These are phyloP conservation scores for Nadsonia fulvescens DNA, from an alignment of 805 yeast genomes.

Conservation along the genomic window DNA sequence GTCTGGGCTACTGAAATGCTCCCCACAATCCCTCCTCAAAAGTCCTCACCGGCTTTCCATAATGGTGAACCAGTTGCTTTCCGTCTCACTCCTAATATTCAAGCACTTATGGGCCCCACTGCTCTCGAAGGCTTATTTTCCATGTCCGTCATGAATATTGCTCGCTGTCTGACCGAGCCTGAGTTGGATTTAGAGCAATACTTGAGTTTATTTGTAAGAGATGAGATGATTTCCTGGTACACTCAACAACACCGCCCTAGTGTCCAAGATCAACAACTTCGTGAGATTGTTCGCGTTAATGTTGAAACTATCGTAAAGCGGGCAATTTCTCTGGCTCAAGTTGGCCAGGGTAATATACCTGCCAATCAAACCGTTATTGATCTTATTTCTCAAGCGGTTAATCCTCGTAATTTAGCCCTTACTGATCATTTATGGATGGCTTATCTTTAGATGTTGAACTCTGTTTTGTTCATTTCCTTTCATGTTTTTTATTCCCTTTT, in stretches of 20 bases:
- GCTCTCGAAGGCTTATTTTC: constrained; percentile 83
- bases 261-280: constrained; percentile 65
- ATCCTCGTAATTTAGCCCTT: constrained; percentile 81
- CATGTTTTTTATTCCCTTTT: too few species aligned
- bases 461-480: too few species aligned
- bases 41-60: constrained; percentile 68
- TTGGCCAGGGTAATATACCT: constrained; percentile 37
- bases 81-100: constrained; percentile 90
- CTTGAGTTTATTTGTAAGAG: constrained; percentile 85
- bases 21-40: constrained; percentile 33
- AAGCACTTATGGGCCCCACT: constrained; percentile 83
- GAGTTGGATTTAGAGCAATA: constrained; percentile 84
- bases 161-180: constrained; percentile 77
- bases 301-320: constrained; percentile 72
- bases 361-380: constrained; percentile 84
- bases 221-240: constrained; percentile 89
- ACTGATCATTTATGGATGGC: constrained; percentile 95
- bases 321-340: constrained; percentile 59
- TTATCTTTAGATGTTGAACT: constrained; percentile 41
- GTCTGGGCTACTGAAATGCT: constrained; percentile 93
- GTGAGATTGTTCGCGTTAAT: constrained; percentile 75
- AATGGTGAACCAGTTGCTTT: constrained; percentile 91
- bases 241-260: constrained; percentile 65
- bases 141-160: constrained; percentile 66
- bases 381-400: constrained; percentile 83